phyloP scores from a whole-genome alignment of 306 rosid species.

The Oemleria cerasiformis region DNA sequence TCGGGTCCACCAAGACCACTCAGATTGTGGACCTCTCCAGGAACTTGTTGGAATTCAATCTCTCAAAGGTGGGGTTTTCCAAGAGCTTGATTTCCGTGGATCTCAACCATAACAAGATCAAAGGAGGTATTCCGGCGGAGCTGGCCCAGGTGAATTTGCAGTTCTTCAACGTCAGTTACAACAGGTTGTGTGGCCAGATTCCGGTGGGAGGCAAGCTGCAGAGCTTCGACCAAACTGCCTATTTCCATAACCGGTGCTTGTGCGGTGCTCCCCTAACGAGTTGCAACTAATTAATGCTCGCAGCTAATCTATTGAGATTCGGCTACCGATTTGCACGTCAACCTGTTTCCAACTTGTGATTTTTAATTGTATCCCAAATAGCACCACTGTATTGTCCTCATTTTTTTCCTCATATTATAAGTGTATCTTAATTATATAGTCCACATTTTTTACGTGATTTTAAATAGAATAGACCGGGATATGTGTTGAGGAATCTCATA shows the following conservation, averaged over 20 bases:
- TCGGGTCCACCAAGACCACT: conserved; percentile 44
- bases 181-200: conserved; percentile 59
- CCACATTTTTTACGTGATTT: too few species aligned
- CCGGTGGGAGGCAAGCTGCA: conserved; percentile 60
- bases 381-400: too few species aligned
- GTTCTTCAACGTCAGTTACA: conserved; percentile 62
- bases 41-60: conserved; percentile 52
- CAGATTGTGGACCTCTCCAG: conserved; percentile 46
- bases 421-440: too few species aligned
- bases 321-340: too few species aligned
- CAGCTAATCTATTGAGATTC: too few species aligned
- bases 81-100: conserved; percentile 47
- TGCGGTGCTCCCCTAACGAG: conserved; percentile 56
- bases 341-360: too few species aligned
- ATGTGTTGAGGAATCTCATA: too few species aligned
- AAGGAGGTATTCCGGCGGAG: conserved; percentile 44
- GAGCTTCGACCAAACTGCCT: conserved; percentile 40
- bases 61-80: conserved; percentile 41
- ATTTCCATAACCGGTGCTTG: conserved; percentile 58
- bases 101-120: conserved; percentile 54
- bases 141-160: conserved; percentile 44
- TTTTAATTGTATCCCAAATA: too few species aligned
- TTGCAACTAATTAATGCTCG: too few species aligned
- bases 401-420: too few species aligned
- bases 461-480: too few species aligned